These are phyloP conservation scores for Byssoonygena ceratinophila DNA, from an alignment of 2,329 filamentous ascomycete species.

Conservation along the genomic window DNA sequence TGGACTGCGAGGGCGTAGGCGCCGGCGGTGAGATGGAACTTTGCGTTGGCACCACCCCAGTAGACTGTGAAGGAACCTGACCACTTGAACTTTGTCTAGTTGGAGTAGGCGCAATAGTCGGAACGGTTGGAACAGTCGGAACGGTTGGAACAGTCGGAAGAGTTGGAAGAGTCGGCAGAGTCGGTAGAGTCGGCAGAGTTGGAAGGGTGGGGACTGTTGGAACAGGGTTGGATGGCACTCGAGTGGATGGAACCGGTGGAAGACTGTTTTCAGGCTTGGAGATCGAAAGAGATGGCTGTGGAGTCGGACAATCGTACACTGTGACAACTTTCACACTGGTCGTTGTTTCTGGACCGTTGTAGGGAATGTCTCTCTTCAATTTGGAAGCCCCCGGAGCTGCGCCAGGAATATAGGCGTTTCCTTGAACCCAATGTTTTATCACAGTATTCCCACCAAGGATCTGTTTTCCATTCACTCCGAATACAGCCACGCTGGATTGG, in stretches of 20 bases:
- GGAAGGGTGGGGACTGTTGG: no score
- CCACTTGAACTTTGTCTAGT: slow-evolving; percentile 5
- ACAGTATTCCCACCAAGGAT: slow-evolving; percentile 61
- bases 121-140: no score
- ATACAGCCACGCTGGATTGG: slow-evolving; percentile 58
- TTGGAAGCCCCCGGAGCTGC: not conserved
- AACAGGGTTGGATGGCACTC: slow-evolving; percentile 1
- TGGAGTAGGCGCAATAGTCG: no score
- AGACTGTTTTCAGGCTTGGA: not conserved
- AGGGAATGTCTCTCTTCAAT: slow-evolving; percentile 5
- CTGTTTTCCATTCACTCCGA: slow-evolving; percentile 44
- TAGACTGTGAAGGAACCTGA: slow-evolving; percentile 6
- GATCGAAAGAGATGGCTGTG: not conserved
- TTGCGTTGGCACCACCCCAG: slow-evolving; percentile 4
- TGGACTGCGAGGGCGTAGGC: slow-evolving; percentile 14
- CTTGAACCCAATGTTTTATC: slow-evolving; percentile 67
- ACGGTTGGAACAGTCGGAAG: no score
- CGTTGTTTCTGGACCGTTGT: slow-evolving; percentile 12
- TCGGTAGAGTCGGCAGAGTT: no score
- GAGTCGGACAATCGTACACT: not conserved
- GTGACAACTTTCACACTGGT: slow-evolving; percentile 1
- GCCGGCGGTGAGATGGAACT: slow-evolving; percentile 13
- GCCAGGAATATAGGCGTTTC: slow-evolving; percentile 53
- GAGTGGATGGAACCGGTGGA: slow-evolving; percentile 4
- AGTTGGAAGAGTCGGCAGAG: no score